Conservation (phyloP, 148 eudicot genomes). For the Persicaria maculosa region DNA sequence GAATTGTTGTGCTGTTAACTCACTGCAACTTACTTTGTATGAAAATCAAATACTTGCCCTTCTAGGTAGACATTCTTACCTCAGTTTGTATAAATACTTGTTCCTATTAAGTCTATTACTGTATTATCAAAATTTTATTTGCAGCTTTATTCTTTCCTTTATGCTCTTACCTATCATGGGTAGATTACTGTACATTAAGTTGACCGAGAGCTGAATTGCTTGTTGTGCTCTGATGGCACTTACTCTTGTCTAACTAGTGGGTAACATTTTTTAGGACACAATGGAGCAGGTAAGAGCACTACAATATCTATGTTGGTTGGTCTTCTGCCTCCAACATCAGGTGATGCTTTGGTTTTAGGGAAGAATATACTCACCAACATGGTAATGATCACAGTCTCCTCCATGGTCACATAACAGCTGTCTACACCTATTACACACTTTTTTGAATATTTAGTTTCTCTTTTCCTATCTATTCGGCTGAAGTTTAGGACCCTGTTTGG, state of each 20-base stretch:
- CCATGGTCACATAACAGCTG: not conserved
- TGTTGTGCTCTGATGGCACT: not conserved
- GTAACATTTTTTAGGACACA: conserved; percentile 52
- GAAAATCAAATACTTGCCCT: conserved; percentile 97
- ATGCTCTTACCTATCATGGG: not conserved
- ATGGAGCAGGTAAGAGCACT: conserved; percentile 99
- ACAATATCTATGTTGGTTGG: conserved; percentile 99
- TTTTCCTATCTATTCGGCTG: not conserved
- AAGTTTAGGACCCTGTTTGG: not conserved
- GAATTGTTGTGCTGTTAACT: conserved; percentile 77
- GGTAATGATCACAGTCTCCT: conserved; percentile 35
- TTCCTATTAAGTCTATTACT: not conserved
- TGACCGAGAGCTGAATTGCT: not conserved
- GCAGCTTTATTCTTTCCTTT: not conserved
- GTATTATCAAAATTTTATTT: not conserved
- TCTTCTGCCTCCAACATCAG: conserved; percentile 81
- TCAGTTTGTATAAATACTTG: not conserved
- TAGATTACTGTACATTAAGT: not conserved
- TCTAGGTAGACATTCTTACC: conserved; percentile 40
- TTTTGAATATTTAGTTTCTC: not conserved
- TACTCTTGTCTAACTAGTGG: not conserved
- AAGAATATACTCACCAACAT: conserved; percentile 79
- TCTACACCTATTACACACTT: not conserved
- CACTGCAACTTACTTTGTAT: conserved; percentile 71
- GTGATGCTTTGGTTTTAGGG: conserved; percentile 92